Percentiles rank a stretch among this genome's conserved stretches.
Conservation (phyloP, 129 eudicot species). For the Heracleum sosnowskyi region DNA sequence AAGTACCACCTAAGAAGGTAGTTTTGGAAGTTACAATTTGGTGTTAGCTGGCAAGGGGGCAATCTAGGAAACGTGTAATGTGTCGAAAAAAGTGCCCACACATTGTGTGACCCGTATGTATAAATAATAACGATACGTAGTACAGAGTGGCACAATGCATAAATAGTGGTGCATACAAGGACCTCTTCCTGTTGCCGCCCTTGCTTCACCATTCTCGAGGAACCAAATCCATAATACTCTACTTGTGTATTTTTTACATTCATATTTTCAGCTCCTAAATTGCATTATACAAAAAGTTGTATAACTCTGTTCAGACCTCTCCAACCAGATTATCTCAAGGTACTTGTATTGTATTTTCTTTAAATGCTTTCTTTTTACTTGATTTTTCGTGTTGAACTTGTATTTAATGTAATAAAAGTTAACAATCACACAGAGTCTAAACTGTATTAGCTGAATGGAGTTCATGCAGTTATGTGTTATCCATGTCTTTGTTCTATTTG, state of each 20-base stretch:
- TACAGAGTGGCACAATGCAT: background rate
- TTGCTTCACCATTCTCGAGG: constrained; percentile 1
- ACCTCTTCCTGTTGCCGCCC: background rate
- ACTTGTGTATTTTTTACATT: background rate
- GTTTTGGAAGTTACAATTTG: background rate
- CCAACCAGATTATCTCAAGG: background rate
- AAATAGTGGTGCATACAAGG: background rate
- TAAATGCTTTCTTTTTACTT: no score
- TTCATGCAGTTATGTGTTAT: background rate
- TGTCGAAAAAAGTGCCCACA: background rate
- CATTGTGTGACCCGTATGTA: background rate
- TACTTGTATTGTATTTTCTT: background rate
- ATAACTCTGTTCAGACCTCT: background rate
- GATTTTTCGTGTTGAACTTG: background rate
- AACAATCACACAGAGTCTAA: no score
- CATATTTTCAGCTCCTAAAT: background rate
- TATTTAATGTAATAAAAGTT: no score
- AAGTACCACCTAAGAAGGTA: no score
- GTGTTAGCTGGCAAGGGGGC: background rate
- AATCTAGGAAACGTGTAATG: background rate
- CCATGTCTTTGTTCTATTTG: background rate
- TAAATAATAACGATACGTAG: background rate
- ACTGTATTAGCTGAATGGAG: background rate
- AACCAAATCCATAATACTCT: background rate
- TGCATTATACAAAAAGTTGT: background rate